These are phyloP conservation scores for Globisporangium carolinianum DNA, from an alignment of 352 stramenopile species.

Conservation along the genomic window DNA sequence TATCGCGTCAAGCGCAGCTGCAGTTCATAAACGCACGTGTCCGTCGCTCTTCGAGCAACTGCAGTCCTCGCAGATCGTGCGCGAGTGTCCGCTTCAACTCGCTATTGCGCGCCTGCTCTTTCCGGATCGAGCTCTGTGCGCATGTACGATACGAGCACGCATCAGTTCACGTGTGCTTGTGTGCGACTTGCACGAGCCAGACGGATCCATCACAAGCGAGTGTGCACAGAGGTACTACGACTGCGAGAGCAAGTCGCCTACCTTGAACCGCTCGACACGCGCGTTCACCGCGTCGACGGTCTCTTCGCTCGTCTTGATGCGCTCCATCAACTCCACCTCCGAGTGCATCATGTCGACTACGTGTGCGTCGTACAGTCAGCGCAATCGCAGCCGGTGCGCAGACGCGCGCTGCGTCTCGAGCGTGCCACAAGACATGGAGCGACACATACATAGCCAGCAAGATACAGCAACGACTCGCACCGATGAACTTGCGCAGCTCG, in stretches of 20 bases:
- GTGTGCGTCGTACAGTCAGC: not conserved
- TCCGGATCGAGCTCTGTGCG: conserved; percentile 29
- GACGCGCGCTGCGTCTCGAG: not conserved
- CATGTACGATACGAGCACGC: not conserved
- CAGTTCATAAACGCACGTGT: conserved; percentile 17
- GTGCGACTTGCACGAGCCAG: not conserved
- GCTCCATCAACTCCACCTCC: conserved; percentile 65
- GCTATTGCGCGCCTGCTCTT: conserved; percentile 35
- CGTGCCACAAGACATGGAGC: not conserved
- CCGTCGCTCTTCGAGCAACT: conserved; percentile 35
- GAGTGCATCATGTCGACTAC: conserved; percentile 77
- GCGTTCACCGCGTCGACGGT: conserved; percentile 32
- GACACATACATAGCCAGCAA: not conserved
- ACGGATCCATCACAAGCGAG: too few species aligned
- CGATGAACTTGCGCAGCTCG: conserved; percentile 61
- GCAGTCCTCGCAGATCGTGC: conserved; percentile 23
- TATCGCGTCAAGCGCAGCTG: too few species aligned
- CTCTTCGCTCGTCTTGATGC: conserved; percentile 58
- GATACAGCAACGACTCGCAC: conserved; percentile 13
- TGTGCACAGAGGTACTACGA: too few species aligned
- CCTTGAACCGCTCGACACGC: conserved; percentile 52
- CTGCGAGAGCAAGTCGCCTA: conserved; percentile 3
- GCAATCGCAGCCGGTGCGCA: too few species aligned
- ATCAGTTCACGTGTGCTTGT: not conserved
- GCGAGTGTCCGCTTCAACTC: conserved; percentile 20